Base-by-base conservation (phyloP, 164 flowering plant genomes). In the Tetracentron sinense region DNA sequence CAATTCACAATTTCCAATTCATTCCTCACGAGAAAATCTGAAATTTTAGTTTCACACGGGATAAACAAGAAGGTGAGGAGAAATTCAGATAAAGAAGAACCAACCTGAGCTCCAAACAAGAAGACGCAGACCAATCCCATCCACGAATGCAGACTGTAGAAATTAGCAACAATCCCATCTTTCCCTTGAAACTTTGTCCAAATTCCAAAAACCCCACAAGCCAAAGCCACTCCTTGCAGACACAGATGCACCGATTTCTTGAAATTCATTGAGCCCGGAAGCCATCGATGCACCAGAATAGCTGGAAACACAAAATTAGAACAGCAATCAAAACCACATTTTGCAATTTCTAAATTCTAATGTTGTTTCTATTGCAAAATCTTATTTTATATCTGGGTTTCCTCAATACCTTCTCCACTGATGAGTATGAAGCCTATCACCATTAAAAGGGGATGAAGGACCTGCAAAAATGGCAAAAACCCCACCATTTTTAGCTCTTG, bases 101-200 rank as follows among this genome's bases (percentile, higher is more conserved):
- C 42, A 53, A 92, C 96, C 93, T 92, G 96, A 75, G 85, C 79
- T 25, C 78, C 90, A 66, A 92, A 90, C 69, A 90, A 51, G 73
- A 60, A 68, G 55, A 92, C 46, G 53, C 90, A 88, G 58, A 88
- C 56, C 74, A 92, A 72, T 29, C 97, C 98, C 96, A 90, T 85
- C 96, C 98, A 92, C 20, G 98, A 92, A 81, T 90, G 98, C 65
- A 92, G 66, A 58, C 89, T 93, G 65, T 78, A 88, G 78, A 93
- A 90, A 80, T 93, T 90, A 29, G 84, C 89, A 35, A 83, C 83
- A 74, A 89, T 23, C 56, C 96, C 96, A 51, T 77, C 67, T 49
- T 74, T 20, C 14, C 86, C 74, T 8, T 84, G 88, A 67, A 88
- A 93, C 64, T 84, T 88, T 0, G 94, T 90, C 98, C 97, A 93